Conservation (phyloP, 306 rosid species). For the Fragaria nilgerrensis region DNA sequence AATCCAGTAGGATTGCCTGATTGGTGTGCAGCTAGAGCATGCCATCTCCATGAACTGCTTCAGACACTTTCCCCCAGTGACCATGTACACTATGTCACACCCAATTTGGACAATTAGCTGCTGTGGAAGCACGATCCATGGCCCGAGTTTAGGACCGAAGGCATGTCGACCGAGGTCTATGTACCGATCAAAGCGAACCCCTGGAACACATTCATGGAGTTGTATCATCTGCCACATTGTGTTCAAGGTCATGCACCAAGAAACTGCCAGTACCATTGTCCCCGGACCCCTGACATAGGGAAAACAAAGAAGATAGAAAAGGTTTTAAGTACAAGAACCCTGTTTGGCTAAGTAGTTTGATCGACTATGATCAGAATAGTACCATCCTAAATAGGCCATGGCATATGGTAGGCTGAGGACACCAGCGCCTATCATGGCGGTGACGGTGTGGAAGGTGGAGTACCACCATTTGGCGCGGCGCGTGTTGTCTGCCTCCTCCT, state of each 20-base stretch:
- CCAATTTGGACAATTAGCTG: conserved; percentile 91
- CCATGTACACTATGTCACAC: conserved; percentile 90
- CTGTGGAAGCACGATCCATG: conserved; percentile 89
- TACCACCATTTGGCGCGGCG: conserved; percentile 94
- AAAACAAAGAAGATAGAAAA: not conserved
- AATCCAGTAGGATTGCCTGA: conserved; percentile 84
- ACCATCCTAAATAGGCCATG: conserved; percentile 98
- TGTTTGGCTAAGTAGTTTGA: not conserved
- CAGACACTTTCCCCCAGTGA: conserved; percentile 85
- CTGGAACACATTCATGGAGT: conserved; percentile 90
- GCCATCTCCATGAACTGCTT: conserved; percentile 85
- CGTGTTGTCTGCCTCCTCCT: conserved; percentile 39
- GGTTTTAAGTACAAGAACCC: not conserved
- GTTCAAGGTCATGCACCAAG: conserved; percentile 84
- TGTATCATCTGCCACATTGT: conserved; percentile 97
- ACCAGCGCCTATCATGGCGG: conserved; percentile 97
- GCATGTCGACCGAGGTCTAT: conserved; percentile 87
- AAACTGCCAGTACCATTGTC: conserved; percentile 49
- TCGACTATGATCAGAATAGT: not conserved
- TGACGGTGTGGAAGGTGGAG: conserved; percentile 87
- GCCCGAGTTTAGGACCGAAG: conserved; percentile 79
- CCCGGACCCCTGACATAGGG: conserved; percentile 79
- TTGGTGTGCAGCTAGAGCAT: conserved; percentile 68
- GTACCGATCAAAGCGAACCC: conserved; percentile 77
- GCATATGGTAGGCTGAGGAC: conserved; percentile 91